Evolutionary conservation across 495 filamentous ascomycete genomes (phyloP), one percentile per base, ranked within the genome.

Genomic region (Daldinia decipiens): DNA sequence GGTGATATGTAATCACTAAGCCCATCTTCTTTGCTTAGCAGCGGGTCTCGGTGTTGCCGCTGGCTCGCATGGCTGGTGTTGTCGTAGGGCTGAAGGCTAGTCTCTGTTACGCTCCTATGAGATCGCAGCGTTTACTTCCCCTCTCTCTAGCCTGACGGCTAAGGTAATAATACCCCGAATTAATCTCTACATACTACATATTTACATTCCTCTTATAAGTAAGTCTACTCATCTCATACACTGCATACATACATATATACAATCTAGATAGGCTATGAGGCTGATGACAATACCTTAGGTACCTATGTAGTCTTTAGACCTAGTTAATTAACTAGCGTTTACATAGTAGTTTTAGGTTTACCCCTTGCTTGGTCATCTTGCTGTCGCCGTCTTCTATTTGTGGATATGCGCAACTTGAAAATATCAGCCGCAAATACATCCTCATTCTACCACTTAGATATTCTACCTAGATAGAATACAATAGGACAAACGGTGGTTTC

Each of bases 1-100:
- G 24, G 17, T 47, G 19, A 47, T 24, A 8, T 8, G 31, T 32
- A 47, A 47, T 19, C 8, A 47, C 43, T 17, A 21, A 47, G 43
- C 43, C 43, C 11, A 21, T 24, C 3, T 27, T 62, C 51, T 59
- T 62, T 59, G 24, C 36, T 31, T 27, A 57, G 40, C 53, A 60
- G 69, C 69, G 59, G 66, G 43, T 55, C 53, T 73, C 71, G 71
- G 71, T 66, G 62, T 73, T 62, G 71, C 71, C 71, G 71, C 61
- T 68, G 39, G 31, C 27, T n/a, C 57, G 51, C 61, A 65, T 70
- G 29, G 47, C 34, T 59, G 21, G 45, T 56, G 58, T 43, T 43
- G 26, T 59, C 65, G 68, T 70, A 73, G 71, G 71, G 71, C 71
- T 73, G 71, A 73, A 55, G 62, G 38, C 26, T 19, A 45, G 32